Evolutionary conservation across 495 filamentous ascomycete genomes (phyloP).

Genomic region (Friedmanniomyces endolithicus): DNA sequence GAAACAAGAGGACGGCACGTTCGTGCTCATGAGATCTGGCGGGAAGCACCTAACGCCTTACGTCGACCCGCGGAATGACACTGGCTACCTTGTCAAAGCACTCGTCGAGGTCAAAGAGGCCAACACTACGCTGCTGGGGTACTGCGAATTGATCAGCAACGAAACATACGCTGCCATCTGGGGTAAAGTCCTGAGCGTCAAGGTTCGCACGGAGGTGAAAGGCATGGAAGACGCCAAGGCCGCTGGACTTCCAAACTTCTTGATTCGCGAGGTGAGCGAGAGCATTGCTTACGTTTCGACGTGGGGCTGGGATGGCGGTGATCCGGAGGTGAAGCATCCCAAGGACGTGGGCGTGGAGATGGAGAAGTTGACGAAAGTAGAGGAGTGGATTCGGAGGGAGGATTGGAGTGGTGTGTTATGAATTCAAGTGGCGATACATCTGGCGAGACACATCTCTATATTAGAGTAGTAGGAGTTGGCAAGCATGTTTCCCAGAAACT

Average conservation of each 20-base stretch:
- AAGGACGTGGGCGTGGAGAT: conserved; percentile 21
- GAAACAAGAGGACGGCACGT: conserved; percentile 22
- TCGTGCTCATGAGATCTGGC: conserved; percentile 1
- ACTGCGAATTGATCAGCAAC: conserved; percentile 22
- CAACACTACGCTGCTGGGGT: conserved; percentile 27
- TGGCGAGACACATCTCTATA: no score
- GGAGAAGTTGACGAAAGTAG: conserved; percentile 20
- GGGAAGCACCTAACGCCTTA: conserved; percentile 14
- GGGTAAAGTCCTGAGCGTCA: conserved; percentile 6
- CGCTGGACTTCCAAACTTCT: conserved; percentile 13
- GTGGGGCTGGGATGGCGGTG: conserved; percentile 31
- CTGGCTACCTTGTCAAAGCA: conserved; percentile 28
- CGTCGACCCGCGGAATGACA: conserved; percentile 26
- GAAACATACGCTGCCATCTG: conserved; percentile 26
- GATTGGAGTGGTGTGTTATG: conserved; percentile 22
- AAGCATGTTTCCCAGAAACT: no score
- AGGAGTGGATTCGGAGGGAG: conserved; percentile 26
- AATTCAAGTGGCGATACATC: background rate
- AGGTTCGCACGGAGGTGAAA: conserved; percentile 10
- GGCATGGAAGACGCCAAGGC: conserved; percentile 10
- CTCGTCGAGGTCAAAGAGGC: conserved; percentile 22
- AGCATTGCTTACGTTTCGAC: conserved; percentile 27
- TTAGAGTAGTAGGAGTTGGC: no score
- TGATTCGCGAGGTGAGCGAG: conserved; percentile 27
- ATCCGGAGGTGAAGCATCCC: conserved; percentile 21